Evolutionary conservation across 139 green algal genomes (phyloP).

Genomic region (Micractinium sp.): DNA sequence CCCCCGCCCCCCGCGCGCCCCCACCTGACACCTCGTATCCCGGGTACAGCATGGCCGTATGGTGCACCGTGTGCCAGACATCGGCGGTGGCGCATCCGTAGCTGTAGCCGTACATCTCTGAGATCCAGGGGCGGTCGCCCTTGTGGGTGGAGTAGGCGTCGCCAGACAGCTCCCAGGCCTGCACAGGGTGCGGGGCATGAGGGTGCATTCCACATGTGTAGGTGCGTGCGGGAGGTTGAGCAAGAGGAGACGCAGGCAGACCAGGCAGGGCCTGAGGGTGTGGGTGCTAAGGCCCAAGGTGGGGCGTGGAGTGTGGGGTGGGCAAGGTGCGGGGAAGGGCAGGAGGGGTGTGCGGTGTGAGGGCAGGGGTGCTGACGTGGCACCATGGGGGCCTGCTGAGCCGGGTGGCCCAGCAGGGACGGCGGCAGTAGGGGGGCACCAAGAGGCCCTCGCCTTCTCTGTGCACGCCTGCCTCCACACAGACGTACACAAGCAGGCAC

Average conservation of each 20-base stretch:
- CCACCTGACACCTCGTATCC: constrained; percentile 58
- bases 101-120: constrained; percentile 72
- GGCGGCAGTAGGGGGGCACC: too few species aligned
- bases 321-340: too few species aligned
- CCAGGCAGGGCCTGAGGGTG: too few species aligned
- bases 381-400: too few species aligned
- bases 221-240: too few species aligned
- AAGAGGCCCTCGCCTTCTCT: too few species aligned
- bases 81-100: constrained; percentile 77
- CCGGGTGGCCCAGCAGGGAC: too few species aligned
- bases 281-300: too few species aligned
- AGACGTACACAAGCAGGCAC: too few species aligned
- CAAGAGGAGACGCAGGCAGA: too few species aligned
- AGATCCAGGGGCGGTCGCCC: constrained; percentile 56
- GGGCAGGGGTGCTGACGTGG: neutral
- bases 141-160: constrained; percentile 49
- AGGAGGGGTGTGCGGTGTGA: too few species aligned
- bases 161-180: constrained; percentile 70
- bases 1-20: neutral
- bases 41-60: constrained; percentile 87
- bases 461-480: too few species aligned
- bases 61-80: constrained; percentile 83
- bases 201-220: neutral
- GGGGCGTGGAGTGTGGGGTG: neutral
- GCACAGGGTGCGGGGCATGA: neutral